These are phyloP conservation scores for Senna tora DNA, from an alignment of 306 rosid genomes.

Conservation along the genomic window DNA sequence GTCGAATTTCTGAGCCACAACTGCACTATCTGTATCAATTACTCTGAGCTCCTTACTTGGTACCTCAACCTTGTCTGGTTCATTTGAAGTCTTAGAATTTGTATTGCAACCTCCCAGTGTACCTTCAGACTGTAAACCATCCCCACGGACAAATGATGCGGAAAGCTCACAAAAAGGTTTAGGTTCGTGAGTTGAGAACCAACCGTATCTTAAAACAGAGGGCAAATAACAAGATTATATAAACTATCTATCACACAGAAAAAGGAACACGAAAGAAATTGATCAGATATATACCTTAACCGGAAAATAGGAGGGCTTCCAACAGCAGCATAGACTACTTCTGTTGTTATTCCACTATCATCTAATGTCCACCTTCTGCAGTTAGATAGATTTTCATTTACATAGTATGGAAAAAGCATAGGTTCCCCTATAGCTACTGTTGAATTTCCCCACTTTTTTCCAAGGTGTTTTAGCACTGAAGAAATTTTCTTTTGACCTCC, in stretches of 20 bases:
- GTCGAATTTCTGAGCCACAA: conserved; percentile 42
- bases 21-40: conserved; percentile 41
- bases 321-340: conserved; percentile 69
- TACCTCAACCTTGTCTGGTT: conserved; percentile 39
- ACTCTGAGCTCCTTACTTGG: conserved; percentile 39
- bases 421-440: conserved; percentile 65
- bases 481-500: conserved; percentile 77
- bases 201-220: conserved; percentile 73
- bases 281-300: conserved; percentile 60
- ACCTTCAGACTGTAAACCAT: conserved; percentile 38
- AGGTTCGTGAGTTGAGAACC: conserved; percentile 55
- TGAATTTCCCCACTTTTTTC: conserved; percentile 81
- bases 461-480: conserved; percentile 76
- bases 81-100: conserved; percentile 34
- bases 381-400: conserved; percentile 39
- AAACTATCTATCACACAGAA: not conserved
- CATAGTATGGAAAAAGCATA: conserved; percentile 62
- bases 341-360: conserved; percentile 58
- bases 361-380: conserved; percentile 68
- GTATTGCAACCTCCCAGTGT: conserved; percentile 35
- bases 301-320: conserved; percentile 75
- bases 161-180: conserved; percentile 37
- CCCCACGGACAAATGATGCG: conserved; percentile 35
- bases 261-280: conserved; percentile 23
- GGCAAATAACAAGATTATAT: conserved; percentile 42